These are phyloP conservation scores for Jacaranda mimosifolia DNA, from an alignment of 257 asterid species.

Conservation along the genomic window DNA sequence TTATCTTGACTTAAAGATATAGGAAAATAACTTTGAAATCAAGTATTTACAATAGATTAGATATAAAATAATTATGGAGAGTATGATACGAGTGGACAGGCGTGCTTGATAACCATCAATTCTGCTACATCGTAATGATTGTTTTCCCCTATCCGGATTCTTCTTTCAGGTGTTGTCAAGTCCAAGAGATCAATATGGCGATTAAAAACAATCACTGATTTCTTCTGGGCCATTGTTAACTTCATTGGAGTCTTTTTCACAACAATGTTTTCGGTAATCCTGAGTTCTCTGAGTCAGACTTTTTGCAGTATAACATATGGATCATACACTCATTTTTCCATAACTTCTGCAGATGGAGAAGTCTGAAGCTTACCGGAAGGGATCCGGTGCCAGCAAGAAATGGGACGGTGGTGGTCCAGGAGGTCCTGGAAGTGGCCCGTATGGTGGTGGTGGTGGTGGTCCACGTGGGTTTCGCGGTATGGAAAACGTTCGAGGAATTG, in stretches of 20 bases:
- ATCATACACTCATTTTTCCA: constrained; percentile 22
- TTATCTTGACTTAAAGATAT: not conserved
- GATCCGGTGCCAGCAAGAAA: constrained; percentile 88
- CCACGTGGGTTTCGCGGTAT: constrained; percentile 92
- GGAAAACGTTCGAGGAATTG: constrained; percentile 87
- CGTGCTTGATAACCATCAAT: too few species aligned
- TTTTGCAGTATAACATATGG: not conserved
- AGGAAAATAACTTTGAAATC: constrained; percentile 1
- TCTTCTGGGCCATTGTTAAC: constrained; percentile 82
- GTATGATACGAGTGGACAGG: too few species aligned
- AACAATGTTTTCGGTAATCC: constrained; percentile 92
- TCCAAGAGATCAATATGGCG: constrained; percentile 89
- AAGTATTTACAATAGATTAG: not conserved
- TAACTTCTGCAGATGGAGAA: constrained; percentile 78
- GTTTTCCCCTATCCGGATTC: constrained; percentile 15
- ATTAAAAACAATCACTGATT: constrained; percentile 76
- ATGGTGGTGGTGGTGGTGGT: constrained; percentile 65
- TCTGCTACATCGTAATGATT: too few species aligned
- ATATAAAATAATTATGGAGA: too few species aligned
- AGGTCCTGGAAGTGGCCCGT: constrained; percentile 91
- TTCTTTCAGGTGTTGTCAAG: constrained; percentile 80
- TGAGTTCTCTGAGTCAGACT: not conserved
- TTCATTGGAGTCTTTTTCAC: constrained; percentile 72
- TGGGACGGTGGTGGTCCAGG: constrained; percentile 98
- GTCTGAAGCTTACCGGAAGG: constrained; percentile 80